These are phyloP conservation scores for Striga asiatica DNA, from an alignment of 257 asterid genomes.

Conservation along the genomic window DNA sequence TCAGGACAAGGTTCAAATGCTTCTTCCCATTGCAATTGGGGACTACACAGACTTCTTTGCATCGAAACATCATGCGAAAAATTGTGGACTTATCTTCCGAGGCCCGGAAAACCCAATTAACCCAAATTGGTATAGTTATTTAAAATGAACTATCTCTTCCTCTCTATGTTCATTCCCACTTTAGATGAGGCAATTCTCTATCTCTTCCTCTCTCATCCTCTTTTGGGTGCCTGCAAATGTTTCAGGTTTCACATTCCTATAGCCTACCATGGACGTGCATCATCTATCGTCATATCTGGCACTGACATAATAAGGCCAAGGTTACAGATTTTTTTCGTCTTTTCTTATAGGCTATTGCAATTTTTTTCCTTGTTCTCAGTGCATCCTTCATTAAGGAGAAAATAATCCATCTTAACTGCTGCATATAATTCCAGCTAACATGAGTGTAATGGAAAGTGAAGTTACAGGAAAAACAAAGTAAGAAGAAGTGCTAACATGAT, in stretches of 20 bases:
- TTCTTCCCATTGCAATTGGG: slow-evolving; percentile 81
- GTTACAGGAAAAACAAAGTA: background rate
- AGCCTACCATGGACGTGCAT: slow-evolving; percentile 98
- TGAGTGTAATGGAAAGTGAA: background rate
- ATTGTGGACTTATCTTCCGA: slow-evolving; percentile 82
- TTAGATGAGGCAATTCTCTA: too few relatives aligned
- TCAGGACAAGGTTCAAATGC: slow-evolving; percentile 72
- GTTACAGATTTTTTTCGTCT: slow-evolving; percentile 27
- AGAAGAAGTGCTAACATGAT: background rate
- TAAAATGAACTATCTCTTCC: background rate
- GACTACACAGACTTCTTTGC: slow-evolving; percentile 95
- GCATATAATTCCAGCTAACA: background rate
- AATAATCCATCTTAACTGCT: slow-evolving; percentile 6
- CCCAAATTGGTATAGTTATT: slow-evolving; percentile 51
- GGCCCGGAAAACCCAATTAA: slow-evolving; percentile 72
- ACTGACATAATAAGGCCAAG: slow-evolving; percentile 87
- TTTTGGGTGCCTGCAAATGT: slow-evolving; percentile 7
- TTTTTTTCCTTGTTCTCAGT: background rate
- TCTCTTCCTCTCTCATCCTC: background rate
- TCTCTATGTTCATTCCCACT: too few relatives aligned
- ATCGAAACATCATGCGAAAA: slow-evolving; percentile 78
- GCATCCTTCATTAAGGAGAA: background rate
- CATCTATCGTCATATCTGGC: slow-evolving; percentile 87
- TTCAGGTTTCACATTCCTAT: slow-evolving; percentile 93
- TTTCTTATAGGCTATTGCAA: background rate